phyloP scores from a whole-genome alignment of 106 monocot species.

The Dendrobium chrysotoxum region DNA sequence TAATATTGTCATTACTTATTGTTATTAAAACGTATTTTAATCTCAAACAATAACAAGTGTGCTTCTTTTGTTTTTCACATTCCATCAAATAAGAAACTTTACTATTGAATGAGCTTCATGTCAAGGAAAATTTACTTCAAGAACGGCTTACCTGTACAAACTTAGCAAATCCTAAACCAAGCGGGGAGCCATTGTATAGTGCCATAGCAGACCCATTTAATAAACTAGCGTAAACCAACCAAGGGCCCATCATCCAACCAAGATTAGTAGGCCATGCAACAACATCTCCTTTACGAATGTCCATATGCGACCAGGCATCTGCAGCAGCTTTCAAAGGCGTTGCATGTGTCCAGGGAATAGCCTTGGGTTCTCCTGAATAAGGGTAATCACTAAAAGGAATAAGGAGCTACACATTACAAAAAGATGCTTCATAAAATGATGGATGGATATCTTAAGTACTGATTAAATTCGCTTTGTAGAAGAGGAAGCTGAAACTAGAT shows the following conservation, averaged over 20 bases:
- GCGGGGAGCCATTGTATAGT: conserved; percentile 87
- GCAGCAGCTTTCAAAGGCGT: conserved; percentile 93
- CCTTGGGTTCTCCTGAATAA: conserved; percentile 83
- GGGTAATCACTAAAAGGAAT: neutral
- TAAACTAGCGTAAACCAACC: conserved; percentile 93
- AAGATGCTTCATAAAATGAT: neutral
- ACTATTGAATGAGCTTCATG: neutral
- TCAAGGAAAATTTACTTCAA: neutral
- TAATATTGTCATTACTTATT: neutral
- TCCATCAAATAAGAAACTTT: neutral
- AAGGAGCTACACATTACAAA: neutral
- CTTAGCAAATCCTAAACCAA: conserved; percentile 74
- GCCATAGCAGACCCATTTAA: conserved; percentile 96
- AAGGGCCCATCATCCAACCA: conserved; percentile 99
- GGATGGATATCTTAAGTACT: neutral
- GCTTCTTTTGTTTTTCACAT: neutral
- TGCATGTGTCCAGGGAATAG: conserved; percentile 92
- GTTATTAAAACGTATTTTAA: neutral
- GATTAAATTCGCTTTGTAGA: neutral
- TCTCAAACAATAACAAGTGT: neutral
- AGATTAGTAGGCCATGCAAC: conserved; percentile 98
- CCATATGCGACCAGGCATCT: conserved; percentile 94
- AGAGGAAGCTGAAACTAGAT: neutral
- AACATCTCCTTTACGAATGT: conserved; percentile 85
- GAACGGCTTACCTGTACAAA: conserved; percentile 68